These are phyloP conservation scores for Pseudogymnoascus sp. DNA, from an alignment of 2,329 filamentous ascomycete species.

Conservation along the genomic window DNA sequence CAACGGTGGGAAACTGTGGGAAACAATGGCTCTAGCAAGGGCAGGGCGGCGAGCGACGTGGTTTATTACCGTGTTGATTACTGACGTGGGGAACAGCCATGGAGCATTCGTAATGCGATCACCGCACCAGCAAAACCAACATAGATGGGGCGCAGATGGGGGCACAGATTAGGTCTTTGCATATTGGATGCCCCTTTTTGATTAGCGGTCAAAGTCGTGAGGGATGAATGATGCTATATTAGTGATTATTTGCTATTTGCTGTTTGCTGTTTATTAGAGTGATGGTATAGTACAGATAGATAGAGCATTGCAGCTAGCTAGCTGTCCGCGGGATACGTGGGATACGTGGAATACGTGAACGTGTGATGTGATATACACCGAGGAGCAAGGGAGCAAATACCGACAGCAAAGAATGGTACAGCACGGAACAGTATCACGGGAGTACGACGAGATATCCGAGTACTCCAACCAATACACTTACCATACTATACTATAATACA, in stretches of 20 bases:
- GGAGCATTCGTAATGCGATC: background rate
- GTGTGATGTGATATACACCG: background rate
- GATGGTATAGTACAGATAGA: too few relatives aligned
- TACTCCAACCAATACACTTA: too few relatives aligned
- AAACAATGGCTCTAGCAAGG: background rate
- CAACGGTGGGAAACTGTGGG: background rate
- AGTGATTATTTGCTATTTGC: background rate
- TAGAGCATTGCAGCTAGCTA: too few relatives aligned
- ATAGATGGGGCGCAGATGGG: background rate
- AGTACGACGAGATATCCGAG: background rate
- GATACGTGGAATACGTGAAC: too few relatives aligned
- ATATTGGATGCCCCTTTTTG: background rate
- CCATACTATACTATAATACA: background rate
- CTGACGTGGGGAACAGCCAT: background rate
- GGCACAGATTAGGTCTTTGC: background rate
- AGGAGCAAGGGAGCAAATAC: background rate
- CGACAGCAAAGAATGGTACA: background rate
- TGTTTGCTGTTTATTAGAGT: background rate
- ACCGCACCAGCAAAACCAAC: background rate
- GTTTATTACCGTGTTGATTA: background rate
- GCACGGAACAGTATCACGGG: background rate
- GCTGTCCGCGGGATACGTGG: background rate
- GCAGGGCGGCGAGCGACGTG: background rate
- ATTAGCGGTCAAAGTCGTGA: background rate
- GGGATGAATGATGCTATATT: background rate